Percentiles rank a stretch among this genome's conserved stretches.
phyloP scores from a whole-genome alignment of 805 yeast genomes.

The Yarrowia sp. region DNA sequence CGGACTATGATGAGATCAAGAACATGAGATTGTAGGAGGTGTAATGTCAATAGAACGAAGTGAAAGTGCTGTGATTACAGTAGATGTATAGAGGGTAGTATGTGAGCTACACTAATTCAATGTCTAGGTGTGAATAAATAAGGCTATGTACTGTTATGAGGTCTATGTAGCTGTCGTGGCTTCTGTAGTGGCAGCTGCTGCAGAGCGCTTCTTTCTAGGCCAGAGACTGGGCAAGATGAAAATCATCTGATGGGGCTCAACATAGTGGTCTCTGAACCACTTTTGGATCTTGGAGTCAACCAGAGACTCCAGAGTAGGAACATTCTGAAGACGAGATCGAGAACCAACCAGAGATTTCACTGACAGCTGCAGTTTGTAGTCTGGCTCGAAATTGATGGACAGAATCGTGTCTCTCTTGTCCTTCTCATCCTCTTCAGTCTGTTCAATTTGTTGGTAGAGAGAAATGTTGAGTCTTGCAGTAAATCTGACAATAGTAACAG shows the following conservation, averaged over 20 bases:
- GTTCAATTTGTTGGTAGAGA: conserved; percentile 55
- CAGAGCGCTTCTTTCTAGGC: conserved; percentile 57
- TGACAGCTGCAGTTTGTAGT: conserved; percentile 85
- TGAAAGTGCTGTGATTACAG: conserved; percentile 1
- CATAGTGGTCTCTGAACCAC: conserved; percentile 92
- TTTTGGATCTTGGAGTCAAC: conserved; percentile 81
- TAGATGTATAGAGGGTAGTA: no score
- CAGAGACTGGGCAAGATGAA: conserved; percentile 84
- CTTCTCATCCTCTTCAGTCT: conserved; percentile 43
- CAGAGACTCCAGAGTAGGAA: conserved; percentile 86
- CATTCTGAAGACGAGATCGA: conserved; percentile 86
- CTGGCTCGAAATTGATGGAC: conserved; percentile 90
- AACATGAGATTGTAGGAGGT: conserved; percentile 42
- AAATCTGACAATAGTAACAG: conserved; percentile 89
- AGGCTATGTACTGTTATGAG: background rate
- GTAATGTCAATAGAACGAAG: background rate
- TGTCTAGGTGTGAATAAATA: background rate
- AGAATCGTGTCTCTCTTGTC: conserved; percentile 61
- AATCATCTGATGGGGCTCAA: conserved; percentile 90
- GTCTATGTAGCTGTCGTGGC: background rate
- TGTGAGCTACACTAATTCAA: no score
- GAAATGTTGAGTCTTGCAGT: conserved; percentile 85
- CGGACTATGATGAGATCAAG: conserved; percentile 45
- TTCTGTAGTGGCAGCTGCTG: background rate
- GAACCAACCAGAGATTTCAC: conserved; percentile 90